A percentile compares a stretch with the other conserved stretches of the same genome.
These are phyloP conservation scores for Pseudonitzschia pungens DNA, from an alignment of 108 stramenopile species.

Conservation along the genomic window DNA sequence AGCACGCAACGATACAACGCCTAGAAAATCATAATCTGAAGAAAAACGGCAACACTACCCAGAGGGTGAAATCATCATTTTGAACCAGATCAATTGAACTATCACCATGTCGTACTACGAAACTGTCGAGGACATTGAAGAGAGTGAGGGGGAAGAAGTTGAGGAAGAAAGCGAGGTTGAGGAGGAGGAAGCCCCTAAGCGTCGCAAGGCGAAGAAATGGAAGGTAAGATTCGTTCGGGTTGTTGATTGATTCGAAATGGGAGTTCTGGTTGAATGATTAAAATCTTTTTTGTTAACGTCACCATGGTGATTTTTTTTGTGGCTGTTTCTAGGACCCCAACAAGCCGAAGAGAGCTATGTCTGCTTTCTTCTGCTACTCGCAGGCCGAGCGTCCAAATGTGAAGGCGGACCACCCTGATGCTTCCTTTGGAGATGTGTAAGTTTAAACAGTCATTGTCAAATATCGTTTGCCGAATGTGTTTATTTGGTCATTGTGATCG, in stretches of 20 bases:
- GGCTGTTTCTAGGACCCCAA: constrained; percentile 53
- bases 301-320: neutral
- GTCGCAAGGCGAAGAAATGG: constrained; percentile 33
- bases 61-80: neutral
- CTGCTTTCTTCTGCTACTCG: constrained; percentile 82
- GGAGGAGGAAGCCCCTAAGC: constrained; percentile 1
- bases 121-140: constrained; percentile 43
- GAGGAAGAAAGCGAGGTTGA: constrained; percentile 35
- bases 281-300: neutral
- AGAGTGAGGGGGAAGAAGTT: constrained; percentile 41
- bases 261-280: neutral
- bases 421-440: constrained; percentile 84
- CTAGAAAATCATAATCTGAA: neutral
- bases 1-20: neutral
- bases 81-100: constrained; percentile 10
- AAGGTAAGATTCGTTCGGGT: constrained; percentile 29
- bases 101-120: constrained; percentile 49
- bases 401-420: constrained; percentile 72
- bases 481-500: constrained; percentile 23
- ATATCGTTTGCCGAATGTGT: constrained; percentile 8
- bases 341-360: constrained; percentile 83
- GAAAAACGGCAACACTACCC: neutral
- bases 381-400: constrained; percentile 68
- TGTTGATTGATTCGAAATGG: neutral
- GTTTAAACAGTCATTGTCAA: constrained; percentile 33